Base-by-base conservation (phyloP, 352 stramenopile genomes). In the Phytophthora europaea region DNA sequence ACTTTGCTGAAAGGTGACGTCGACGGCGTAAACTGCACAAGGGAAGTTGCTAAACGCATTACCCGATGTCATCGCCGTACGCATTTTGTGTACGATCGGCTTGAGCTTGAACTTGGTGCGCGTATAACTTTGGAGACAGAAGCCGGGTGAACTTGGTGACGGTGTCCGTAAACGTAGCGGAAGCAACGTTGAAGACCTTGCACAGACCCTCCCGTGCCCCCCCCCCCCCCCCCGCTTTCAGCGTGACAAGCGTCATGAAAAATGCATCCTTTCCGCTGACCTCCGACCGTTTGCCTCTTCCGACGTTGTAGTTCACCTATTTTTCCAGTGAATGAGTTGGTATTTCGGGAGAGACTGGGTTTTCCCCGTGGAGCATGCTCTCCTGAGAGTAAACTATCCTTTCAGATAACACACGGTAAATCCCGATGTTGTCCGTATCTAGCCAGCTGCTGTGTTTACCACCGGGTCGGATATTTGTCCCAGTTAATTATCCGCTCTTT, bases 1-100 rank as follows among this genome's bases (percentile, higher is more conserved):
- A 0, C 26, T 57, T 34, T 65, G 26, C 26, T 57, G 26, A 34
- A 65, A 65, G 2, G 58, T 65, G 9, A 57, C 58, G 13, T 57
- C 58, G 13, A 57, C 26, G 26, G 45, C 45, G 45, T 65, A 65
- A 26, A 57, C 4, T 4, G 58, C 58, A n/a, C n/a, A 36, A 57
- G 22, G 47, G 6, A 34, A 57, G 20, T 65, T 34, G 45, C 6
- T 6, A 40, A 56, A 53, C 1, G 40, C 45, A 18, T 47, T n/a
- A 7, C 58, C 58, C 26, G 15, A 33, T 18, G 55, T 51, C 6
- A 3, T 7, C 10, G 12, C n/a, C 9, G n/a, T 51, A 7, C 55
- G 31, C 58, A 54, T 65, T n/a, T 31, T 20, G 56, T 5, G 40
- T 26, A 10, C 18, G 15, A n/a, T 48, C 40, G 6, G 15, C 4